Percentiles rank a stretch among this genome's conserved stretches.
Conservation (phyloP, 2,329 filamentous ascomycete genomes). For the Trichophaea hybrida region DNA sequence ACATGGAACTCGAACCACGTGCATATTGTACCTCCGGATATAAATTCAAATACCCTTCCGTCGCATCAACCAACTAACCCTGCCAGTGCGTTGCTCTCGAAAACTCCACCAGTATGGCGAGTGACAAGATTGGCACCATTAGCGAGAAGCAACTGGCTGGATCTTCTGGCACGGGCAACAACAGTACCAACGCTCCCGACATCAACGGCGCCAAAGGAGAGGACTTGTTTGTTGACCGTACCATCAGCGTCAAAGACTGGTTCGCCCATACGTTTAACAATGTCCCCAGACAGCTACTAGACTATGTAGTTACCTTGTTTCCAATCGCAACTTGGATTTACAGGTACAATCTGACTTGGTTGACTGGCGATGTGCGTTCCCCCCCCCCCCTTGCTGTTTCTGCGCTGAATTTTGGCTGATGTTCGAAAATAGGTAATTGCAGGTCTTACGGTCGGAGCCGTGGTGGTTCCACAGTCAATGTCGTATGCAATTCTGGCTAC, state of each 20-base stretch:
- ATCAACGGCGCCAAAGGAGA: neutral
- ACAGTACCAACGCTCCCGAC: neutral
- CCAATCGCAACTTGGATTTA: constrained; percentile 40
- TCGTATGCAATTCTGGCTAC: constrained; percentile 40
- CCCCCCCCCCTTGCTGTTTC: neutral
- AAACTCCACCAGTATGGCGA: too few relatives aligned
- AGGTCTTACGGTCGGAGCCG: constrained; percentile 38
- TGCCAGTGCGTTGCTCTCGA: too few relatives aligned
- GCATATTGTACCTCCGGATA: too few relatives aligned
- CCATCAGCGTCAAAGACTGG: constrained; percentile 22
- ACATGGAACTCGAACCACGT: too few relatives aligned
- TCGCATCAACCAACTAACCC: too few relatives aligned
- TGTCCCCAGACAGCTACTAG: constrained; percentile 16
- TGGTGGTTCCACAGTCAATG: constrained; percentile 43
- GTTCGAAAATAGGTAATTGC: constrained; percentile 13
- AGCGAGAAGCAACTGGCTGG: too few relatives aligned
- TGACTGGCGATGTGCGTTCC: constrained; percentile 33
- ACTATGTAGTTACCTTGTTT: constrained; percentile 31
- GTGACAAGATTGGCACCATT: too few relatives aligned
- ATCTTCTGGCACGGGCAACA: too few relatives aligned
- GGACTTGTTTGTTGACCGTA: constrained; percentile 11
- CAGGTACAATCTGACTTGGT: constrained; percentile 39
- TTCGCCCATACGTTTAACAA: constrained; percentile 13
- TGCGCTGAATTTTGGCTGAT: neutral
- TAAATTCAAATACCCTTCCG: too few relatives aligned